Percentiles rank a stretch among this genome's conserved stretches.
These are phyloP conservation scores for Mucor lusitanicus DNA, from an alignment of 371 early-diverging fungal species.

Conservation along the genomic window DNA sequence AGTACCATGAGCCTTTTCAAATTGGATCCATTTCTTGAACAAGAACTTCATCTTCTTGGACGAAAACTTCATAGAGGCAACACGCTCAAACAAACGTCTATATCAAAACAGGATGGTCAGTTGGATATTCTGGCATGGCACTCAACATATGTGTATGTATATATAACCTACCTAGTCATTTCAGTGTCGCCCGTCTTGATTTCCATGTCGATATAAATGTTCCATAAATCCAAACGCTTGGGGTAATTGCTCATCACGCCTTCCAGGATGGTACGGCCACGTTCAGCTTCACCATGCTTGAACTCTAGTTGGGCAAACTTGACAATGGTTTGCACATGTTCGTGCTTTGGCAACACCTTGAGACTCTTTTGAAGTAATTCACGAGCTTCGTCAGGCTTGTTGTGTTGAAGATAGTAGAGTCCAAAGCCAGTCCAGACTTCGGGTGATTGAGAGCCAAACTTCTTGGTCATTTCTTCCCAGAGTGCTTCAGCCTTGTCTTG, in stretches of 20 bases:
- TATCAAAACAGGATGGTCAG: background rate
- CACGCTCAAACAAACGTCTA: constrained; percentile 89
- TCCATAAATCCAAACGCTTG: constrained; percentile 95
- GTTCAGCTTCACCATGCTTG: constrained; percentile 90
- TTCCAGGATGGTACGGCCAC: constrained; percentile 96
- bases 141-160: too few relatives aligned
- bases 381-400: constrained; percentile 76
- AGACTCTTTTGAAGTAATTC: constrained; percentile 77
- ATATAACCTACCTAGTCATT: constrained; percentile 58
- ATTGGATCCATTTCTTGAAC: constrained; percentile 95
- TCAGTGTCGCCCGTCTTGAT: constrained; percentile 70
- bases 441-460: constrained; percentile 78
- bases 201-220: constrained; percentile 95
- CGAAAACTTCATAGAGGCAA: constrained; percentile 84
- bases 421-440: constrained; percentile 91
- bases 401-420: constrained; percentile 72
- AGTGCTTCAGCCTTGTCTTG: constrained; percentile 72
- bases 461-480: constrained; percentile 76
- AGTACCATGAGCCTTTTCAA: constrained; percentile 86
- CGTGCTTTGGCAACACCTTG: constrained; percentile 85
- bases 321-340: constrained; percentile 82
- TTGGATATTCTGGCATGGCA: background rate
- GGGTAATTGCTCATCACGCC: constrained; percentile 90
- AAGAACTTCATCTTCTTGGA: constrained; percentile 97
- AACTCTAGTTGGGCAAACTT: constrained; percentile 96